These are phyloP conservation scores for Clonostachys solani DNA, from an alignment of 2,329 filamentous ascomycete species.

Conservation along the genomic window DNA sequence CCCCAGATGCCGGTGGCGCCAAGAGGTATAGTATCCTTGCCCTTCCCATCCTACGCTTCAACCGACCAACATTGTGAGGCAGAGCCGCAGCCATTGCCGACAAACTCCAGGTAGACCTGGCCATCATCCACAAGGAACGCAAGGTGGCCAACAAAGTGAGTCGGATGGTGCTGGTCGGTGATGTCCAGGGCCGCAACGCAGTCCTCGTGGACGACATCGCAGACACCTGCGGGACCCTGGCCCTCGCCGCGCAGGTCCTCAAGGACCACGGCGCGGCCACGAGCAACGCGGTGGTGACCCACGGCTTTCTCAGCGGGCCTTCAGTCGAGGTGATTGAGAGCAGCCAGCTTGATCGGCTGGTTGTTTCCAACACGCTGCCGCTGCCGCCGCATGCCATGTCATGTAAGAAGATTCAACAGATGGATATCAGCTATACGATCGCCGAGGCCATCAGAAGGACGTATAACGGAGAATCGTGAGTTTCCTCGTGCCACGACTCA, in stretches of 20 bases:
- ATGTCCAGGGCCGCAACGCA: conserved; percentile 84
- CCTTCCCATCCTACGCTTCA: too few species aligned
- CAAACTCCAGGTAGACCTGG: conserved; percentile 83
- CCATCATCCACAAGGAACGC: conserved; percentile 95
- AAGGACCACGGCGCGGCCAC: conserved; percentile 82
- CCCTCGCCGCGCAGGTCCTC: conserved; percentile 85
- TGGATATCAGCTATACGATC: conserved; percentile 83
- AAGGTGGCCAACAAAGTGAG: conserved; percentile 82
- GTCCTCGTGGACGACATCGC: conserved; percentile 99
- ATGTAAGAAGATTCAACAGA: conserved; percentile 49
- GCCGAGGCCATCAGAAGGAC: conserved; percentile 67
- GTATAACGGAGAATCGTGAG: conserved; percentile 53
- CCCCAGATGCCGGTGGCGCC: conserved; percentile 89
- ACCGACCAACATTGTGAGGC: too few species aligned
- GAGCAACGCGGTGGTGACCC: conserved; percentile 92
- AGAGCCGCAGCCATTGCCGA: conserved; percentile 85
- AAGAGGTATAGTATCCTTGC: conserved; percentile 49
- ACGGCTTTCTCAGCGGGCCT: conserved; percentile 84
- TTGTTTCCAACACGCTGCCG: conserved; percentile 72
- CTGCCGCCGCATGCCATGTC: too few species aligned
- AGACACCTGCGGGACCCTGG: conserved; percentile 82
- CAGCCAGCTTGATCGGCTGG: conserved; percentile 70
- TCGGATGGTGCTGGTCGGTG: conserved; percentile 90
- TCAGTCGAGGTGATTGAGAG: conserved; percentile 83
- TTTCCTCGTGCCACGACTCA: background rate